Evolutionary conservation across 148 eudicot genomes (phyloP).

Genomic region (Vaccinium myrtillus): DNA sequence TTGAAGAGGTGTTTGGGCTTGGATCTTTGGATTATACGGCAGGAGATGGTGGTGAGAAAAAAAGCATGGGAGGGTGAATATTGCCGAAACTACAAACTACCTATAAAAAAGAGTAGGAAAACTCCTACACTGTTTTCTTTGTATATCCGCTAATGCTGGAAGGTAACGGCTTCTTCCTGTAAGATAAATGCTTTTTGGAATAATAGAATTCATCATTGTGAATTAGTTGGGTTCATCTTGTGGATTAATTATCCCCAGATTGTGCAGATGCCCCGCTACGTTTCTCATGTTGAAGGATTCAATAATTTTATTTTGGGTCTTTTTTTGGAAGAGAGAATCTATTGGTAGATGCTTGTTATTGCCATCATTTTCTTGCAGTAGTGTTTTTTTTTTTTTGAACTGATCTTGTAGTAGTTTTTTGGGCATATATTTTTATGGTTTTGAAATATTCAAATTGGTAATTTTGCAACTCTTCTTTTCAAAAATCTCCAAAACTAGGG

Average conservation of each 20-base stretch:
- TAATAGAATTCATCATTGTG: background rate
- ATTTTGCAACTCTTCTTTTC: background rate
- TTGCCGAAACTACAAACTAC: background rate
- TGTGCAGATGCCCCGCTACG: background rate
- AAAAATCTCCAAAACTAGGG: background rate
- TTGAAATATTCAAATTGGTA: background rate
- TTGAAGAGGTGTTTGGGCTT: conserved; percentile 71
- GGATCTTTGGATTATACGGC: conserved; percentile 37
- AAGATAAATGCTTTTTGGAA: background rate
- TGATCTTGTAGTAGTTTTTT: no score
- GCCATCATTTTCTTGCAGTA: background rate
- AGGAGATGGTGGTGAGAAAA: conserved; percentile 27
- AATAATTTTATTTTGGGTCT: background rate
- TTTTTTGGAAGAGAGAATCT: no score
- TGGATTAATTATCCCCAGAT: background rate
- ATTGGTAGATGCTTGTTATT: no score
- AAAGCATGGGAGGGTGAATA: background rate
- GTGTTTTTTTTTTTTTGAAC: no score
- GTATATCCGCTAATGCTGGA: background rate
- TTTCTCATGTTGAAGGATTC: background rate
- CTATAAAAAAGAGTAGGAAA: background rate
- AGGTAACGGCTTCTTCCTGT: background rate
- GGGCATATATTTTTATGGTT: background rate
- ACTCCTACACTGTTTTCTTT: background rate
- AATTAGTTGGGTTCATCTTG: background rate